These are phyloP conservation scores for Hibiscus syriacus DNA, from an alignment of 345 rosid species.

Conservation along the genomic window DNA sequence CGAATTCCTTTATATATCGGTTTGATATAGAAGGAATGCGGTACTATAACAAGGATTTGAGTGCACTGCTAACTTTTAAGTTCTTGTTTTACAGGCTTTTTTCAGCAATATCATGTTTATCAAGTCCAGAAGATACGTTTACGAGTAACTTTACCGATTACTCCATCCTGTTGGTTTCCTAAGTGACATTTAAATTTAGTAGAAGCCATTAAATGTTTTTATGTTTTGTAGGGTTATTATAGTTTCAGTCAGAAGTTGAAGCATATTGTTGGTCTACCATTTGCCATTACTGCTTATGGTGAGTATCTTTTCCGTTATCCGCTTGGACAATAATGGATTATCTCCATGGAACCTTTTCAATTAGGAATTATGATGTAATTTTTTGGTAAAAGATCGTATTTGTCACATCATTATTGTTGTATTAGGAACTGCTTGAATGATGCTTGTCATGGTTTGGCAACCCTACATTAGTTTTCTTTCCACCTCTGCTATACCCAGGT, in stretches of 20 bases:
- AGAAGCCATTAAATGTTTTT: conserved; percentile 6
- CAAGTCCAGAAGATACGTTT: conserved; percentile 91
- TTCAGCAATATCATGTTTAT: conserved; percentile 81
- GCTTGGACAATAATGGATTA: not conserved
- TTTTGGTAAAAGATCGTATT: not conserved
- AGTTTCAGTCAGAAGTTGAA: conserved; percentile 95
- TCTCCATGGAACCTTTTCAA: not conserved
- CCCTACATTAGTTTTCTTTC: conserved; percentile 61
- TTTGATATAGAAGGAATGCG: not conserved
- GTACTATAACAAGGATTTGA: not conserved
- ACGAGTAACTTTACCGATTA: conserved; percentile 39
- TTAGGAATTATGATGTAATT: not conserved
- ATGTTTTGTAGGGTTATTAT: conserved; percentile 70
- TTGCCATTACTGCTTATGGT: conserved; percentile 89
- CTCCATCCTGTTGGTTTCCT: not conserved
- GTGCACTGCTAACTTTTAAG: conserved; percentile 4
- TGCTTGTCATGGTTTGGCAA: conserved; percentile 77
- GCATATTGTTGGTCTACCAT: conserved; percentile 86
- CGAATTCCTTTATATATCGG: not conserved
- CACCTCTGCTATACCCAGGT: conserved; percentile 61
- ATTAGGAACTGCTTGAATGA: conserved; percentile 84
- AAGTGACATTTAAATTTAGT: not conserved
- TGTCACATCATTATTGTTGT: not conserved
- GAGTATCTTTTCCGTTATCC: conserved; percentile 2
- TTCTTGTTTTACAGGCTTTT: conserved; percentile 46